Evolutionary conservation across 768 basidiomycete species (phyloP).

Genomic region (Omphalotus guepiniiformis): DNA sequence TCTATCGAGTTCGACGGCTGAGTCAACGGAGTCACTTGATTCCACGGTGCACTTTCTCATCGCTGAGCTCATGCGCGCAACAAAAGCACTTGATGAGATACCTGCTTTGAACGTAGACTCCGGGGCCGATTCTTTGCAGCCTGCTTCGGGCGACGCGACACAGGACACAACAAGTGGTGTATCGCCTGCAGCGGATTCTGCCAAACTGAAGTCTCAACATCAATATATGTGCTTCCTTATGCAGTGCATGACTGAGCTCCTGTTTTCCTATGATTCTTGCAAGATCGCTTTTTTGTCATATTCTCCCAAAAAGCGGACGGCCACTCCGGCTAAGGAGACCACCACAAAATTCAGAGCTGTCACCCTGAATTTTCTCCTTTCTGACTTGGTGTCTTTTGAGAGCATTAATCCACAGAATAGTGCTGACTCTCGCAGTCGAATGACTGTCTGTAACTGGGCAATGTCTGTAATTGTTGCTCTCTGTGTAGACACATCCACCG

Average conservation of each 20-base stretch:
- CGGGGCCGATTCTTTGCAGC: not conserved
- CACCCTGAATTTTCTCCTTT: constrained; percentile 77
- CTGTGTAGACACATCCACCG: constrained; percentile 78
- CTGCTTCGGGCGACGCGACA: constrained; percentile 8
- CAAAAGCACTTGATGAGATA: constrained; percentile 41
- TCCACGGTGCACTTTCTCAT: constrained; percentile 66
- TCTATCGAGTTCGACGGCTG: constrained; percentile 12
- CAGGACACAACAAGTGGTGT: constrained; percentile 13
- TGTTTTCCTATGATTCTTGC: constrained; percentile 91
- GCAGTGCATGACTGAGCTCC: constrained; percentile 87
- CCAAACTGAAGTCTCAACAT: constrained; percentile 33
- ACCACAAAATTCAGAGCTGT: constrained; percentile 52
- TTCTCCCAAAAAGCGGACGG: constrained; percentile 59
- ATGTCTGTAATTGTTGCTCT: constrained; percentile 89
- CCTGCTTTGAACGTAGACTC: constrained; percentile 8
- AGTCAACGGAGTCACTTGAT: constrained; percentile 45
- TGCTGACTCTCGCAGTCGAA: constrained; percentile 48
- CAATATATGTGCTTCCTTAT: constrained; percentile 79
- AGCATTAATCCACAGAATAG: constrained; percentile 62
- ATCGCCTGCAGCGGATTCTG: constrained; percentile 12
- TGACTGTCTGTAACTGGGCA: constrained; percentile 76
- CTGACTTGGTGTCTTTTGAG: constrained; percentile 77
- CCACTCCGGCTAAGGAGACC: constrained; percentile 61
- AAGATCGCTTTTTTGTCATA: constrained; percentile 85
- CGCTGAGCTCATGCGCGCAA: constrained; percentile 60